A percentile compares a stretch with the other conserved stretches of the same genome.
phyloP scores from a whole-genome alignment of 768 basidiomycete species.

The Gloeostereum incarnatum region DNA sequence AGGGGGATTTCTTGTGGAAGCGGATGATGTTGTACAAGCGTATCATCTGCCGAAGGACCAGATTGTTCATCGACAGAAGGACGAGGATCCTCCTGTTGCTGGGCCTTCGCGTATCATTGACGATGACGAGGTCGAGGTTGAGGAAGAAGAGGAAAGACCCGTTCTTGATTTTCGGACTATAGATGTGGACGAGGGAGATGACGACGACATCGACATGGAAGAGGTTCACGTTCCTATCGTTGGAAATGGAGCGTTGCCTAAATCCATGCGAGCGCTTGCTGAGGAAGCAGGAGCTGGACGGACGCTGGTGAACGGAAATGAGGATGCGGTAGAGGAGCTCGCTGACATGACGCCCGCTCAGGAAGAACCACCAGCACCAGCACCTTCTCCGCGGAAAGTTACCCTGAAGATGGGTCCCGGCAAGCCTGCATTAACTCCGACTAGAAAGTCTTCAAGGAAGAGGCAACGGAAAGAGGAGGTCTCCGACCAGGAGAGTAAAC shows the following conservation, averaged over 20 bases:
- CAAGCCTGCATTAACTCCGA: neutral
- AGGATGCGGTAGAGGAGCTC: constrained; percentile 4
- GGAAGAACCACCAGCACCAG: constrained; percentile 4
- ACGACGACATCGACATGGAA: constrained; percentile 21
- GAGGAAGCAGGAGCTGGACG: constrained; percentile 24
- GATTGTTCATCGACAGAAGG: constrained; percentile 6
- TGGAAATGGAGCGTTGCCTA: constrained; percentile 21
- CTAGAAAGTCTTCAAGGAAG: too few relatives aligned
- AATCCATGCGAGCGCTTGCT: constrained; percentile 60
- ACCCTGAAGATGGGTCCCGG: neutral
- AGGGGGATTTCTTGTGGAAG: constrained; percentile 61
- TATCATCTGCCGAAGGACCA: constrained; percentile 53
- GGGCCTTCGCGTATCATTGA: neutral
- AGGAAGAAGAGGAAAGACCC: constrained; percentile 11
- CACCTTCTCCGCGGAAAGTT: neutral
- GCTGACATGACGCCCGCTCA: neutral
- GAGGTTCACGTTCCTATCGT: constrained; percentile 6
- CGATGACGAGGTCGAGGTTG: constrained; percentile 5
- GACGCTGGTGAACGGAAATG: constrained; percentile 1
- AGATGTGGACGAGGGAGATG: constrained; percentile 25
- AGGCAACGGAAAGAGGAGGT: too few relatives aligned
- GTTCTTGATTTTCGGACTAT: constrained; percentile 20
- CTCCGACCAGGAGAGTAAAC: too few relatives aligned
- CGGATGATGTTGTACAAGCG: constrained; percentile 65
- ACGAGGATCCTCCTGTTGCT: neutral